A percentile compares a stretch with the other conserved stretches of the same genome.
These are phyloP conservation scores for Teunomyces atbi DNA, from an alignment of 805 yeast genomes.

Conservation along the genomic window DNA sequence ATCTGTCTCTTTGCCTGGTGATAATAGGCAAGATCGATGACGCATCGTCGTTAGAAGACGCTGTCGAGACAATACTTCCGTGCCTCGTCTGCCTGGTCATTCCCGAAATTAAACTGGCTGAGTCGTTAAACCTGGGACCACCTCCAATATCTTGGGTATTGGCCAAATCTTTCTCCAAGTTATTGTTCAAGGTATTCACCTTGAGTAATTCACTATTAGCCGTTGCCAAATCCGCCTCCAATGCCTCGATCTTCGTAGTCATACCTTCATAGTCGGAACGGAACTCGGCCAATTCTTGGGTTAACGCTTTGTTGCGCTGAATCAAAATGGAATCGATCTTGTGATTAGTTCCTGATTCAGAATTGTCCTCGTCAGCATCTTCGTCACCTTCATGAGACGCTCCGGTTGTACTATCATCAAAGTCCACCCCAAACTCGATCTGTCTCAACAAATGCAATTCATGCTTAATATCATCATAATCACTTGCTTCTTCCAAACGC, in stretches of 20 bases:
- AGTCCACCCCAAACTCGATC: slow-evolving; percentile 65
- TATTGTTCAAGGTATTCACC: slow-evolving; percentile 48
- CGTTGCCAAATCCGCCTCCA: slow-evolving; percentile 37
- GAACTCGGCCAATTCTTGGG: slow-evolving; percentile 62
- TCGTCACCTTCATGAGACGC: slow-evolving; percentile 19
- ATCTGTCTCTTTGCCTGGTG: slow-evolving; percentile 93
- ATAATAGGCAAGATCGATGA: slow-evolving; percentile 73
- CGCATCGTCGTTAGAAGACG: slow-evolving; percentile 24
- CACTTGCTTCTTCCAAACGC: slow-evolving; percentile 52
- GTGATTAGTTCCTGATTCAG: slow-evolving; percentile 19
- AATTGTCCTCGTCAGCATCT: slow-evolving; percentile 26
- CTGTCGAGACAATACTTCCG: slow-evolving; percentile 16
- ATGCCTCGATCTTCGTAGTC: slow-evolving; percentile 33
- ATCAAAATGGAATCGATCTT: slow-evolving; percentile 59
- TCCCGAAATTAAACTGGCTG: slow-evolving; percentile 68
- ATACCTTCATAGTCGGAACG: slow-evolving; percentile 58
- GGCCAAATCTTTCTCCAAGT: slow-evolving; percentile 73
- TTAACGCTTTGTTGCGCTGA: slow-evolving; percentile 69
- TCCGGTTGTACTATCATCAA: slow-evolving; percentile 22
- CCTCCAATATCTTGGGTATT: slow-evolving; percentile 46
- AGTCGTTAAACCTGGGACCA: slow-evolving; percentile 52
- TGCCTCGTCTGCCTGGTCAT: slow-evolving; percentile 34
- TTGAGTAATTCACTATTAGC: slow-evolving; percentile 38
- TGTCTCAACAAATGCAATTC: slow-evolving; percentile 72
- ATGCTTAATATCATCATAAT: slow-evolving; percentile 77